A percentile compares a stretch with the other conserved stretches of the same genome.
Conservation (phyloP, 1,284 basidiomycete genomes). For the Thecaphora thlaspeos region DNA sequence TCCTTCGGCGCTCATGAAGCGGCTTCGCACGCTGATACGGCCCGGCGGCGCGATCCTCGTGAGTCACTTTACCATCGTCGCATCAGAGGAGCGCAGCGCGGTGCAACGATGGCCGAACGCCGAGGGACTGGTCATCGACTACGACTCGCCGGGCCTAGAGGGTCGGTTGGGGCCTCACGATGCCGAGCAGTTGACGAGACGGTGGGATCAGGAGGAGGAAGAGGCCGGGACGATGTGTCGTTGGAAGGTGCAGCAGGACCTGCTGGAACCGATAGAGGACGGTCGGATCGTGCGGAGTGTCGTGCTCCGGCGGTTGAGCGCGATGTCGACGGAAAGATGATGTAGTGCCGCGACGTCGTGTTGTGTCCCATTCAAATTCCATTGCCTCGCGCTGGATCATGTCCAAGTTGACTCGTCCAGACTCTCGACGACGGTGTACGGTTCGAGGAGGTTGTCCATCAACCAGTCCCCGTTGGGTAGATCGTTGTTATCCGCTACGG, state of each 20-base stretch:
- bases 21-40: conserved; percentile 8
- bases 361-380: too few species aligned
- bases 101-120: conserved; percentile 1
- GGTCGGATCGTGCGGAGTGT: conserved; percentile 22
- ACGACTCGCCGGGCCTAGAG: conserved; percentile 21
- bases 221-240: too few species aligned
- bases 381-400: neutral
- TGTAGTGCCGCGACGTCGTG: too few species aligned
- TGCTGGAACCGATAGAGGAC: conserved; percentile 27
- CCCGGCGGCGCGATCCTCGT: conserved; percentile 17
- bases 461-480: conserved; percentile 55
- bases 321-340: too few species aligned
- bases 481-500: conserved; percentile 50
- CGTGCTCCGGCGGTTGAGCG: neutral
- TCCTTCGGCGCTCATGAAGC: conserved; percentile 15
- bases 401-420: conserved; percentile 27
- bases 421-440: conserved; percentile 23
- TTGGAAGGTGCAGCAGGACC: neutral
- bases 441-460: conserved; percentile 42
- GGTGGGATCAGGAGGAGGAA: too few species aligned
- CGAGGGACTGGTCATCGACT: neutral
- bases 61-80: conserved; percentile 25
- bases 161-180: conserved; percentile 24
- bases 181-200: conserved; percentile 6
- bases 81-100: conserved; percentile 10